Evolutionary conservation across 768 basidiomycete genomes (phyloP), one percentile per base, ranked within the genome.

Genomic region (Hypholoma sublateritium): DNA sequence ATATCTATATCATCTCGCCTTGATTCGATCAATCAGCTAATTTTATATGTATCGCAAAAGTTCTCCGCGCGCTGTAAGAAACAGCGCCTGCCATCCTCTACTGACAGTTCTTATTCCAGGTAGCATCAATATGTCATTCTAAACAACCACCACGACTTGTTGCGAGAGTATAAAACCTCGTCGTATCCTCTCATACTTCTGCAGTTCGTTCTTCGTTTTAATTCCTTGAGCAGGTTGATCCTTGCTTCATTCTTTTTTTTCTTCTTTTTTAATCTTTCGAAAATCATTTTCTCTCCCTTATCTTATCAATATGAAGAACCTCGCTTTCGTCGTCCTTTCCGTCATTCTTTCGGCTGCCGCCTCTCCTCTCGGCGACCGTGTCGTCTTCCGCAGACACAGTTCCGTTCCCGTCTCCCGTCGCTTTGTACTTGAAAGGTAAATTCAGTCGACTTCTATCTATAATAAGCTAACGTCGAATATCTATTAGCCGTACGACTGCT

Each of bases 151-250:
- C 32, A 42, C 24, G 37, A 41, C 47, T 13, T 41, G 17, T 11
- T 39, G 42, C 32, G 44, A 34, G 43, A 36, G 59, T 67, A 64
- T 67, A 67, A 67, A 64, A 36, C 56, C 58, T 28, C 13, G 19
- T 24, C 39, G 22, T 25, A 48, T 2, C 16, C 45, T 39, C 45
- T 55, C 50, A 32, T 14, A 32, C 21, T 60, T 57, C 53, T 57
- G 58, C 53, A 59, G 56, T 57, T 61, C 65, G 57, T 64, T 59
- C 46, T 62, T 61, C 60, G 51, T 62, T 62, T 58, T 61, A 56
- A 69, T 62, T 58, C 62, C 66, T 57, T 70, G 71, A 70, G 70
- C 71, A 46, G 72, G 73, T 65, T 50, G 73, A 72, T 72, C 73
- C 57, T 65, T 32, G 28, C 28, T 32, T 32, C 28, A 9, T 32